Percentiles rank a stretch among this genome's conserved stretches.
phyloP scores from a whole-genome alignment of 768 basidiomycete species.

The Suillus subluteus region DNA sequence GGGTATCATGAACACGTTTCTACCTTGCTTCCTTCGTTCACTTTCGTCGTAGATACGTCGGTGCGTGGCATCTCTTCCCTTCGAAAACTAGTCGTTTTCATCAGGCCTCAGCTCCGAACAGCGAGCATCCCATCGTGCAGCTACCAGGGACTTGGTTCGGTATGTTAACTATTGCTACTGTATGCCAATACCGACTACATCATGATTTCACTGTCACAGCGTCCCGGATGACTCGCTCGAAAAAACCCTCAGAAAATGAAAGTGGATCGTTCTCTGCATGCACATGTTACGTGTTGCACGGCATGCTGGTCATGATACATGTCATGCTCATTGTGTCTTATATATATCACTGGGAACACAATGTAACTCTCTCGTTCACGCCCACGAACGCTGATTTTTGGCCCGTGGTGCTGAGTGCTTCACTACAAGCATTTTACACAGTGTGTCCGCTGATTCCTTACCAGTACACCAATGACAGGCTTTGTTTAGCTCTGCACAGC shows the following conservation, averaged over 20 bases:
- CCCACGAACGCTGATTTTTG: too few relatives aligned
- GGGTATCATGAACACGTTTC: too few relatives aligned
- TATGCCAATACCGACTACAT: not conserved
- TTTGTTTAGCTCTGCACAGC: too few relatives aligned
- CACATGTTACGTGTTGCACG: not conserved
- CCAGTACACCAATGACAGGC: too few relatives aligned
- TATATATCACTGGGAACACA: too few relatives aligned
- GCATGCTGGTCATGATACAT: conserved; percentile 17
- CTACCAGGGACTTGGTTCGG: not conserved
- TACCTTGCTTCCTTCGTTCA: too few relatives aligned
- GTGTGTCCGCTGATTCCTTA: too few relatives aligned
- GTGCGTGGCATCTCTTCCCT: not conserved
- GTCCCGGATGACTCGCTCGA: not conserved
- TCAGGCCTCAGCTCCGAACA: not conserved
- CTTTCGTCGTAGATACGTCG: not conserved
- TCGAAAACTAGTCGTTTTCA: not conserved
- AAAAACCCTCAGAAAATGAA: not conserved
- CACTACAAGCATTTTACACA: too few relatives aligned
- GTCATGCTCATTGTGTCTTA: too few relatives aligned
- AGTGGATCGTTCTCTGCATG: not conserved
- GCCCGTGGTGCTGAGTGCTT: too few relatives aligned
- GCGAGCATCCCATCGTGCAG: not conserved
- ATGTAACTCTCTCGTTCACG: too few relatives aligned
- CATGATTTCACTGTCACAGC: not conserved
- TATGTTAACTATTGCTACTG: not conserved